Base-by-base conservation (phyloP, 1,284 basidiomycete genomes). In the Puccinia triticina region DNA sequence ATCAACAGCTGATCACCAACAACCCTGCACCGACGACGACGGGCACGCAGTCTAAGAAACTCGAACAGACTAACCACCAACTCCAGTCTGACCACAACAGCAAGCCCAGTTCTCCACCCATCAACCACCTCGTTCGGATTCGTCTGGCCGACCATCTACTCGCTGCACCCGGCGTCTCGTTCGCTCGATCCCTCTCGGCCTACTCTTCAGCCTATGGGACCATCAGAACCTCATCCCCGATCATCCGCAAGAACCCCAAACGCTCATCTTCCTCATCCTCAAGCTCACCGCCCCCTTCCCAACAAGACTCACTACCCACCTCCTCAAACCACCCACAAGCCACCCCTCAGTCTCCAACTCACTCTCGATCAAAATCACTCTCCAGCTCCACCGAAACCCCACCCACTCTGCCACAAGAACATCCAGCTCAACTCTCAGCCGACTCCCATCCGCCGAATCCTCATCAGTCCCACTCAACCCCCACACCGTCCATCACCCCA, bases 401-500 rank as follows among this genome's bases (percentile, higher is more conserved):
- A 46, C 23, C 69, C 26, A 72, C 29, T 43, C 40, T n/a, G 29
- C 40, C 64, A 66, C 64, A 7, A 7, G 40, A 43, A 43, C 4
- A 43, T 43, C 64, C 14, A 66, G 12, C 23, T 32, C 64, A 29
- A 66, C 5, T 66, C 64, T 23, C 23, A 66, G 18, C 40, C 64
- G 29, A 66, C 32, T 29, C 40, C 32, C 21, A 14, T 12, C 29
- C 37, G 2, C 32, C 57, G 16, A 4, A 12, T 64, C 23, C 61
- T 64, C 29, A 64, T 34, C 32, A 66, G n/a, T 4, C 32, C 7
- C 32, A 18, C 0, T 43, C 40, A 43, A 14, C 82, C 85, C 3
- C 84, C 85, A 0, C 85, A 85, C 0, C 84, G 84, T 14, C 55
- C 43, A 48, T 69, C 57, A 83, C 69, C 57, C 61, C 83, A 32